A percentile compares a stretch with the other conserved stretches of the same genome.
Evolutionary conservation across 164 flowering plant species (phyloP).

Genomic region (grape (Vitis vinifera)): DNA sequence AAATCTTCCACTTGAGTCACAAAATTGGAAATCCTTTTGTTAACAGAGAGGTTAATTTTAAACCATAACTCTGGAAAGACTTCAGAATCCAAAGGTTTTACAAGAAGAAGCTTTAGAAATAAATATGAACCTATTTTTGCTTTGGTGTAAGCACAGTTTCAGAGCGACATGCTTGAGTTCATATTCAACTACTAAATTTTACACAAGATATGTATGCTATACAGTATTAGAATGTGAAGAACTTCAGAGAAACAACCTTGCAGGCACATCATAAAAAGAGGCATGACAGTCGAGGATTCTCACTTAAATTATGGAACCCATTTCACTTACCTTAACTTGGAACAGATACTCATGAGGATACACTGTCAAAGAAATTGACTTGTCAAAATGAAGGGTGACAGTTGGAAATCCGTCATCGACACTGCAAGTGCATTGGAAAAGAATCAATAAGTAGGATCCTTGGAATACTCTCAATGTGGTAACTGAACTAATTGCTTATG

Average conservation of each 20-base stretch:
- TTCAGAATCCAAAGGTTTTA: too few species aligned
- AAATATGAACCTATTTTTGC: too few species aligned
- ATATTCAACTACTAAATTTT: too few species aligned
- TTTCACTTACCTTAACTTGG: conserved; percentile 47
- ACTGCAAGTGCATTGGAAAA: conserved; percentile 36
- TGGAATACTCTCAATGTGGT: neutral
- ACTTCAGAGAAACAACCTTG: neutral
- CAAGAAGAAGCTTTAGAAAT: too few species aligned
- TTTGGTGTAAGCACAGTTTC: too few species aligned
- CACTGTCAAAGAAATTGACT: conserved; percentile 53
- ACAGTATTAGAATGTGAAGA: neutral
- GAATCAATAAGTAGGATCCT: too few species aligned
- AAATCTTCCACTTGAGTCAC: too few species aligned
- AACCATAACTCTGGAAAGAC: too few species aligned
- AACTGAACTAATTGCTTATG: too few species aligned
- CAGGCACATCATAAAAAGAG: neutral
- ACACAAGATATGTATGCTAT: neutral
- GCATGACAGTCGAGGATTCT: neutral
- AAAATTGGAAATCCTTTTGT: too few species aligned
- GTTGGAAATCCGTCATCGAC: conserved; percentile 77
- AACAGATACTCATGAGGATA: conserved; percentile 82
- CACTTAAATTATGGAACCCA: neutral
- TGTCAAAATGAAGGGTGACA: conserved; percentile 61
- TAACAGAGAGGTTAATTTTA: too few species aligned
- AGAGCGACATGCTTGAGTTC: too few species aligned